These are phyloP conservation scores for Spongiforma sp. DNA, from an alignment of 1,284 basidiomycete species.

Conservation along the genomic window DNA sequence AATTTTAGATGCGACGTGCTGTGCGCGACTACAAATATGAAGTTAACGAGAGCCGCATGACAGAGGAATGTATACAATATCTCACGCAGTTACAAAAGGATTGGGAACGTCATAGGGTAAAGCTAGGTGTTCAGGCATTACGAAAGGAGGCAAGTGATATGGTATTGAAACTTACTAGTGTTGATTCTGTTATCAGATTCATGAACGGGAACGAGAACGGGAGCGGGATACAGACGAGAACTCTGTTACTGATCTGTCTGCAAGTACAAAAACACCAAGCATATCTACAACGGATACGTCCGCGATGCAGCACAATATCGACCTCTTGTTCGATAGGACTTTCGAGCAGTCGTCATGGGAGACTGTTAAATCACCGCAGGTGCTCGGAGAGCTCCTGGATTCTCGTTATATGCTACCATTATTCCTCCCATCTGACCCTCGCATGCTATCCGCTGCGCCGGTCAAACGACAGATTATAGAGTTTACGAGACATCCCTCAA, in stretches of 20 bases:
- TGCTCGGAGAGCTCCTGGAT: constrained; percentile 87
- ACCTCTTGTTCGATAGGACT: constrained; percentile 76
- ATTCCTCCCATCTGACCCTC: constrained; percentile 79
- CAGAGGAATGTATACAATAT: constrained; percentile 94
- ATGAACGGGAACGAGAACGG: constrained; percentile 46
- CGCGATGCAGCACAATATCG: constrained; percentile 63
- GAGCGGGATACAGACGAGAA: constrained; percentile 54
- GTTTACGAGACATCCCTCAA: constrained; percentile 33
- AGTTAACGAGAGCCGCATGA: constrained; percentile 91
- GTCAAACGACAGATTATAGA: constrained; percentile 47
- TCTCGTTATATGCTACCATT: constrained; percentile 93
- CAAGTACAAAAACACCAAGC: constrained; percentile 32
- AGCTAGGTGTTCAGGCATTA: constrained; percentile 79
- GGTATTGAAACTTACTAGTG: not conserved
- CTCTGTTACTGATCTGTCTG: constrained; percentile 31
- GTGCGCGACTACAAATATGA: constrained; percentile 96
- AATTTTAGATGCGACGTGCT: constrained; percentile 83
- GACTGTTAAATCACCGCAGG: constrained; percentile 77
- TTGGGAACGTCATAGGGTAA: constrained; percentile 91
- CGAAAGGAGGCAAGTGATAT: constrained; percentile 67
- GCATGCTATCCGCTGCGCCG: constrained; percentile 75
- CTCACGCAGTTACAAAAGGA: constrained; percentile 93
- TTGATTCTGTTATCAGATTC: constrained; percentile 50
- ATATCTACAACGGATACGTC: constrained; percentile 42
- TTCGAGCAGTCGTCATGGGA: constrained; percentile 74